Evolutionary conservation across 495 filamentous ascomycete genomes (phyloP).

Genomic region (Daldinia grandis): DNA sequence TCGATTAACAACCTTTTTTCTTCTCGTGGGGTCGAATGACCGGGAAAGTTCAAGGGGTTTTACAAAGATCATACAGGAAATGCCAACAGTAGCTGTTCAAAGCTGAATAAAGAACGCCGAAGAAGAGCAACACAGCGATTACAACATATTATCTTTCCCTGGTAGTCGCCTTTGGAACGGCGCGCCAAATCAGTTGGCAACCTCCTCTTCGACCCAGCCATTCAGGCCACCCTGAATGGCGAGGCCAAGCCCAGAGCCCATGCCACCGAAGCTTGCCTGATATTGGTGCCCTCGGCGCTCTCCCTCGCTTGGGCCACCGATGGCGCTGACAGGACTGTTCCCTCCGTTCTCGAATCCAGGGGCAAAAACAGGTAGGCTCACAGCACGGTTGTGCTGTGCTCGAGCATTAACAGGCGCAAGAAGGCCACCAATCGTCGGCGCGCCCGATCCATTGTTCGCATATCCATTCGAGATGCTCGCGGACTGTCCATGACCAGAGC

Average conservation of each 20-base stretch:
- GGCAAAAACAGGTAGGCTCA: slow-evolving; percentile 76
- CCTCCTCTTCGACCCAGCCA: slow-evolving; percentile 66
- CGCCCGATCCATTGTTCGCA: slow-evolving; percentile 61
- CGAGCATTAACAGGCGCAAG: slow-evolving; percentile 76
- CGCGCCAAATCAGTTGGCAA: slow-evolving; percentile 52
- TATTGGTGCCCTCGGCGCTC: slow-evolving; percentile 64
- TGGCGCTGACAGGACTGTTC: slow-evolving; percentile 55
- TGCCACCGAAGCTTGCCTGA: slow-evolving; percentile 62
- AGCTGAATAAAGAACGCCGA: slow-evolving; percentile 42
- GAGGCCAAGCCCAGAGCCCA: slow-evolving; percentile 59
- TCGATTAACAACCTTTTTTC: slow-evolving; percentile 19
- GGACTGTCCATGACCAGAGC: slow-evolving; percentile 66
- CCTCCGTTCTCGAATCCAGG: slow-evolving; percentile 61
- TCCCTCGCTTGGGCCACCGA: slow-evolving; percentile 51
- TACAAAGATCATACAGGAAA: slow-evolving; percentile 45
- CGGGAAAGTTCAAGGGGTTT: slow-evolving; percentile 34
- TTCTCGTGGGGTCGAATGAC: slow-evolving; percentile 21
- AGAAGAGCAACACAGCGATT: slow-evolving; percentile 46
- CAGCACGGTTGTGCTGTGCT: slow-evolving; percentile 81
- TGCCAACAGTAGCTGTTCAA: slow-evolving; percentile 37
- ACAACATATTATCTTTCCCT: slow-evolving; percentile 47
- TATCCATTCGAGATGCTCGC: slow-evolving; percentile 70
- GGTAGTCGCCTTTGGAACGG: slow-evolving; percentile 13
- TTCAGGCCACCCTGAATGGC: slow-evolving; percentile 62
- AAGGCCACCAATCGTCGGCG: slow-evolving; percentile 75